Conservation (phyloP, 1,284 basidiomycete genomes). For the Cryptococcus neoformans region DNA sequence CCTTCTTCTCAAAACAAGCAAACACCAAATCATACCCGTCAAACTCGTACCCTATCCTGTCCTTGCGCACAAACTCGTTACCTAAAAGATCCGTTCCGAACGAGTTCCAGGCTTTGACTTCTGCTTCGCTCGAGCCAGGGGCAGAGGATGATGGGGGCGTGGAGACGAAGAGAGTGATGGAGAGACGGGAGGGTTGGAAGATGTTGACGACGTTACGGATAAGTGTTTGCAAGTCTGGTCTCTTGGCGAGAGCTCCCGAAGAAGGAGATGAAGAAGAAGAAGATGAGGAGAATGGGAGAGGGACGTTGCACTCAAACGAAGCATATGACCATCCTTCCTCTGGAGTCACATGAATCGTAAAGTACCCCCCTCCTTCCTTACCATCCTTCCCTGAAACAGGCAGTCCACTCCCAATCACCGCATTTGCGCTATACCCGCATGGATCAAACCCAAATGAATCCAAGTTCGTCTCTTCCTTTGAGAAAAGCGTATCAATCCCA, state of each 20-base stretch:
- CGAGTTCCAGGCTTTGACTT: constrained; percentile 33
- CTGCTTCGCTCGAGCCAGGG: constrained; percentile 25
- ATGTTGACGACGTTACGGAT: constrained; percentile 85
- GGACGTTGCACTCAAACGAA: constrained; percentile 98
- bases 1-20: constrained; percentile 69
- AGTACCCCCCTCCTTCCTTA: constrained; percentile 74
- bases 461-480: constrained; percentile 69
- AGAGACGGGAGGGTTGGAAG: constrained; percentile 85
- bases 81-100: constrained; percentile 40
- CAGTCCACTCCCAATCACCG: constrained; percentile 63
- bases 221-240: constrained; percentile 69
- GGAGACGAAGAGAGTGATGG: constrained; percentile 90
- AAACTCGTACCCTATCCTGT: constrained; percentile 98
- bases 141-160: constrained; percentile 54
- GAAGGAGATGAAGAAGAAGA: constrained; percentile 3
- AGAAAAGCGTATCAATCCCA: constrained; percentile 83
- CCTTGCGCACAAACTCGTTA: constrained; percentile 61
- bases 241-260: constrained; percentile 2
- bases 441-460: constrained; percentile 95
- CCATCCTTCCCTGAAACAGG: constrained; percentile 17
- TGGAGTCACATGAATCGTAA: constrained; percentile 98
- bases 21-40: constrained; percentile 94
- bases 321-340: constrained; percentile 98
- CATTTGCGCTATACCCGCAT: constrained; percentile 97
- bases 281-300: constrained; percentile 52